Conservation (phyloP, 2,329 filamentous ascomycete species). For the Aureobasidium sp. region DNA sequence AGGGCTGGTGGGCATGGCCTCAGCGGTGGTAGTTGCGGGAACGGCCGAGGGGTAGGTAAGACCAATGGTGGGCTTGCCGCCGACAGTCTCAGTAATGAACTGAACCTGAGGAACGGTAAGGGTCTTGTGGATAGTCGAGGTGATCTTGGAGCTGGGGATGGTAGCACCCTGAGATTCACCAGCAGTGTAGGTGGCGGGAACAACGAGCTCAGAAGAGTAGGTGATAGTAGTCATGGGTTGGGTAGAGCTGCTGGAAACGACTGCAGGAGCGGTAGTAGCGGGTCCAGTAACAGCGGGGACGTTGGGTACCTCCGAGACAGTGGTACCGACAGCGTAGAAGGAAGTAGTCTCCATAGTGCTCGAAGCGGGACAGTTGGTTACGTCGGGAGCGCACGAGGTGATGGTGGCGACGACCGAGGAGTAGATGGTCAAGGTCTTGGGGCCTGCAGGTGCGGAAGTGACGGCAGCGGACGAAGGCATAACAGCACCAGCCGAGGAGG, state of each 20-base stretch:
- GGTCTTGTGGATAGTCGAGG: conserved; percentile 31
- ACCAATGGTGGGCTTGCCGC: conserved; percentile 27
- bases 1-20: neutral
- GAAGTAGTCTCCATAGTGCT: conserved; percentile 19
- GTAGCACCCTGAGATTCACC: conserved; percentile 27
- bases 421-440: conserved; percentile 22
- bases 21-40: conserved; percentile 23
- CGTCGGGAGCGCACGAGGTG: conserved; percentile 21
- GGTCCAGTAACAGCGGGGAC: conserved; percentile 15
- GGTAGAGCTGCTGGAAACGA: neutral
- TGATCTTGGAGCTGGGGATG: conserved; percentile 27
- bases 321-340: conserved; percentile 18
- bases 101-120: conserved; percentile 41
- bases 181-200: conserved; percentile 32
- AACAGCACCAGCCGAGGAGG: conserved; percentile 11
- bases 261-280: conserved; percentile 13
- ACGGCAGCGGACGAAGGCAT: conserved; percentile 11
- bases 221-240: conserved; percentile 35
- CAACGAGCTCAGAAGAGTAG: conserved; percentile 30
- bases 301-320: conserved; percentile 15
- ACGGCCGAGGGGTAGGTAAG: conserved; percentile 26
- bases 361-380: conserved; percentile 22
- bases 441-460: conserved; percentile 1
- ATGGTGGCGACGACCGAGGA: conserved; percentile 20
- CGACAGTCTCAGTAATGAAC: conserved; percentile 34